A percentile compares a stretch with the other conserved stretches of the same genome.
Conservation (phyloP, 306 rosid species). For the Astragalus membranaceus region DNA sequence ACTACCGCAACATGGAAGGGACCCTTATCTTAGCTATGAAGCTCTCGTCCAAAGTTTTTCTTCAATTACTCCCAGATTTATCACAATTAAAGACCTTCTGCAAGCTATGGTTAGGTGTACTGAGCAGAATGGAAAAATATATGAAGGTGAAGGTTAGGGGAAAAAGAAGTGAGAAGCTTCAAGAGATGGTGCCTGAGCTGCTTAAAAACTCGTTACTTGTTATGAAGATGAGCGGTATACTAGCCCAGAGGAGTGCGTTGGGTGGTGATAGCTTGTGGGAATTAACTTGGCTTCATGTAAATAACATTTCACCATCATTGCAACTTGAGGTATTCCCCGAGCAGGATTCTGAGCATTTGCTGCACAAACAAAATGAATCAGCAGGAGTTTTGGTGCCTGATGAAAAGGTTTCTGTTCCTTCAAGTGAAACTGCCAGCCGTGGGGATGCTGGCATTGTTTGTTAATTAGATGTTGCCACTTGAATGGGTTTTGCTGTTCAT, state of each 20-base stretch:
- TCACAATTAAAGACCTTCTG: conserved; percentile 77
- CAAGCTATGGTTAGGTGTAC: conserved; percentile 96
- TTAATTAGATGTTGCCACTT: conserved; percentile 29
- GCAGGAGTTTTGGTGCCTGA: conserved; percentile 33
- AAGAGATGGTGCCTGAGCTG: conserved; percentile 79
- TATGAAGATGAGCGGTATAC: conserved; percentile 74
- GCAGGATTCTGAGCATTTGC: conserved; percentile 52
- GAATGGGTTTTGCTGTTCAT: conserved; percentile 25
- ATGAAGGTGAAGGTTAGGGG: conserved; percentile 81
- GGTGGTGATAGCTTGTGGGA: conserved; percentile 99
- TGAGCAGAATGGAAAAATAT: conserved; percentile 87
- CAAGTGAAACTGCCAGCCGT: conserved; percentile 31
- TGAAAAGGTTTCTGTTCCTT: conserved; percentile 34
- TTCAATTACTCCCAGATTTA: conserved; percentile 67
- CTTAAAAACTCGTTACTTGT: conserved; percentile 75
- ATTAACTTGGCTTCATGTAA: conserved; percentile 90
- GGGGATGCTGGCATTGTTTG: conserved; percentile 45
- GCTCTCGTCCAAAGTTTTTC: conserved; percentile 80
- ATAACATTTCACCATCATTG: conserved; percentile 72
- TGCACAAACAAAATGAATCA: conserved; percentile 38
- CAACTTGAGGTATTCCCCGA: conserved; percentile 84
- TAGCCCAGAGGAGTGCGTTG: conserved; percentile 70
- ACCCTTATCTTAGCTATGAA: conserved; percentile 80
- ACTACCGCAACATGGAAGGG: conserved; percentile 95
- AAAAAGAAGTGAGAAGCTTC: conserved; percentile 83